Percentiles rank a stretch among this genome's conserved stretches.
Conservation (phyloP, 257 asterid genomes). For the Vinca minor region DNA sequence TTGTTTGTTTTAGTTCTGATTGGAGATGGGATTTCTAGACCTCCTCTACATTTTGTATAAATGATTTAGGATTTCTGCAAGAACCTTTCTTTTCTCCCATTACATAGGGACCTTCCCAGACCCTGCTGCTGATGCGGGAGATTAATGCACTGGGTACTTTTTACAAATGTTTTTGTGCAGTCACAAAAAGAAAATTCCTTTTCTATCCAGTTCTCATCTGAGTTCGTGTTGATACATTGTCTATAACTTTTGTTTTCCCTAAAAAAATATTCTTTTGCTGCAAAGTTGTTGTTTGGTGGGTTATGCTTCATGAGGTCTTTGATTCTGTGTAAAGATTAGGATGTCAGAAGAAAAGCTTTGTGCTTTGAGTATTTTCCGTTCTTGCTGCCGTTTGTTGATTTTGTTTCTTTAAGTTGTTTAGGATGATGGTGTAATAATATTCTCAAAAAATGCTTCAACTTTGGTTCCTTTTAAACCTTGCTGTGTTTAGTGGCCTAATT, state of each 20-base stretch:
- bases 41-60: not conserved
- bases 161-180: not conserved
- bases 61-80: not conserved
- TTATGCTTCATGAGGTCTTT: conserved; percentile 24
- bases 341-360: conserved; percentile 12
- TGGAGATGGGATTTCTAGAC: not conserved
- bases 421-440: conserved; percentile 12
- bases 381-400: conserved; percentile 9
- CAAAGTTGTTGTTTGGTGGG: conserved; percentile 24
- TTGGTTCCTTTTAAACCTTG: not conserved
- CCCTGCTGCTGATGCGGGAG: too few species aligned
- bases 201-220: too few species aligned
- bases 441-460: conserved; percentile 5
- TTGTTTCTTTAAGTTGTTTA: conserved; percentile 15
- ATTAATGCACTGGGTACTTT: too few species aligned
- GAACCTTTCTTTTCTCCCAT: not conserved
- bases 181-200: not conserved
- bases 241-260: too few species aligned
- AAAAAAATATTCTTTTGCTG: too few species aligned
- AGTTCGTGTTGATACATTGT: too few species aligned
- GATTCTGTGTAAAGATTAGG: conserved; percentile 24
- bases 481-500: not conserved
- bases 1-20: conserved; percentile 8
- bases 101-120: too few species aligned
- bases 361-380: conserved; percentile 18